Base-by-base conservation (phyloP, 2,329 filamentous ascomycete species). In the Talaromyces sp. region DNA sequence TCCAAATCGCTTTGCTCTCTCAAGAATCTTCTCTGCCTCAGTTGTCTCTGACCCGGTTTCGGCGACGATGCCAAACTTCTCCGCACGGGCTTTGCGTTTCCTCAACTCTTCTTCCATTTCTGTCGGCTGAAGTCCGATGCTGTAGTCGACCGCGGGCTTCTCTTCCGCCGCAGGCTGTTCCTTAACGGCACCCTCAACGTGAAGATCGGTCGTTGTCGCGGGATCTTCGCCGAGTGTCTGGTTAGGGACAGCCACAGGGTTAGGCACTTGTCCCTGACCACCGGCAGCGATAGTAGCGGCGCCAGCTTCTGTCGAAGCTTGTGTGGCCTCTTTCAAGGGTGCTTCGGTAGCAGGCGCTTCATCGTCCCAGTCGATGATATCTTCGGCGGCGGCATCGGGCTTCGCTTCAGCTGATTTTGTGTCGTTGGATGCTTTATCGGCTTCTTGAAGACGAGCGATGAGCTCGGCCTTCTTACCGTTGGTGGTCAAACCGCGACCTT, bases 391-490 rank as follows among this genome's bases (percentile, higher is more conserved):
- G 40, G 67, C 67, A 40, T 74, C 73, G 36, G 72, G 68, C 64
- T 76, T 75, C 10, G 69, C 68, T 22, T 63, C 51, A 17, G 71
- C 73, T 19, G 31, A n/a, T 27, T 56, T 51, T 3, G 64, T 38
- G 58, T 58, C 51, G 22, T 29, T 47, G 60, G 64, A 60, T 17
- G 64, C 27, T 58, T 68, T 72, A 58, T 83, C 81, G 65, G 79
- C 76, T 68, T 83, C 76, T 65, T 79, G 76, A 51, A 83, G 73
- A 64, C 81, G 80, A 56, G 80, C 78, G 51, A 83, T 75, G 64
- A 83, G 74, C 5, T 83, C 81, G 22, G 81, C 81, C 70, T 83
- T 83, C 69, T 83, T 83, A 65, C 81, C 81, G 74, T 51, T 83
- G 75, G 29, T 74, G 76, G 80, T 75, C 45, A 83, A 75, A n/a